Percentiles rank a stretch among this genome's conserved stretches.
phyloP scores from a whole-genome alignment of 768 basidiomycete genomes.

The Sporobolomyces phaffii region DNA sequence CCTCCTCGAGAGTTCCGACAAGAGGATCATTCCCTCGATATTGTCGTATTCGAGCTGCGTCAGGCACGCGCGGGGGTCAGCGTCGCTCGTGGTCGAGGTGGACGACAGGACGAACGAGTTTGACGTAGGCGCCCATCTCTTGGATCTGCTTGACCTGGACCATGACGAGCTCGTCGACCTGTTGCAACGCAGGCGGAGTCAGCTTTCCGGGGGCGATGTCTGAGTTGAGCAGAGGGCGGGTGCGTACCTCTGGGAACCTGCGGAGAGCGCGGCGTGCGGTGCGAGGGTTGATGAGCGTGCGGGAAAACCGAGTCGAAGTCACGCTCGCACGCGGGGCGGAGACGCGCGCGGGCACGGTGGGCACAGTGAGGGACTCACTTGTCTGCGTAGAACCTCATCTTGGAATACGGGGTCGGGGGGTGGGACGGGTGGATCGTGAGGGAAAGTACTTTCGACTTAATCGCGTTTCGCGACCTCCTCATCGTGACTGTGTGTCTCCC shows the following conservation, averaged over 20 bases:
- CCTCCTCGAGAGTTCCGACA: conserved; percentile 93
- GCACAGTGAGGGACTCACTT: conserved; percentile 6
- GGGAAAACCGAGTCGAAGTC: not conserved
- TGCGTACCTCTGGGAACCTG: conserved; percentile 35
- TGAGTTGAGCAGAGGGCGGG: no score
- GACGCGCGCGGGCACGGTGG: no score
- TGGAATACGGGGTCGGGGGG: not conserved
- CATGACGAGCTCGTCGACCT: conserved; percentile 98
- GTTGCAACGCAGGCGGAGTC: conserved; percentile 41
- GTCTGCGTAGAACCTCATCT: conserved; percentile 34
- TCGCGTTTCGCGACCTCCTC: no score
- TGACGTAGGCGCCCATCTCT: conserved; percentile 99
- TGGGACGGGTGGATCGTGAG: no score
- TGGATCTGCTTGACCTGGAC: conserved; percentile 98
- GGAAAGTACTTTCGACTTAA: no score
- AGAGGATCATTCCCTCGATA: conserved; percentile 97
- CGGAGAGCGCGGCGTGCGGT: not conserved
- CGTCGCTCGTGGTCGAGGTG: no score
- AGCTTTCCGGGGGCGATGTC: not conserved
- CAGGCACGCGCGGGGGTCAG: no score
- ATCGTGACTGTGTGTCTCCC: not conserved
- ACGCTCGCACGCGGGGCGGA: not conserved
- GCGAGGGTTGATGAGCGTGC: not conserved
- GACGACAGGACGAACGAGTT: no score
- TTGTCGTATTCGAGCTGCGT: conserved; percentile 93